Conservation (phyloP, 2,329 filamentous ascomycete species). For the Penicillium vulpinum region DNA sequence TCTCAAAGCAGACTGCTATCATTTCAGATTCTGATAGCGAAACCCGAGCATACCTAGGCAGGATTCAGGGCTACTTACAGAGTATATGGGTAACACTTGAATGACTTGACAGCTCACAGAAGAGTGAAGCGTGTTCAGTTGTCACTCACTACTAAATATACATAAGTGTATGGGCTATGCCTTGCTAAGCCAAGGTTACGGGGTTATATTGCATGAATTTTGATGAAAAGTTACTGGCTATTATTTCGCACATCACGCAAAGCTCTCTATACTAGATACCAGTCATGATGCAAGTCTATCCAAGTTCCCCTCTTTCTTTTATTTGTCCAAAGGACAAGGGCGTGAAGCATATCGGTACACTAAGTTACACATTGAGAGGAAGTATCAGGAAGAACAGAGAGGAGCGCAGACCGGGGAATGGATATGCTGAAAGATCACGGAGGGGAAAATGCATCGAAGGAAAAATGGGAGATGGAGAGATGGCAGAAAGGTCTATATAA, state of each 20-base stretch:
- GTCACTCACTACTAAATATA: no score
- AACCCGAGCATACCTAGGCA: no score
- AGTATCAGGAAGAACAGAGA: conserved; percentile 14
- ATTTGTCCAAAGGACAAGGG: conserved; percentile 12
- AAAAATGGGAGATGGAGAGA: conserved; percentile 15
- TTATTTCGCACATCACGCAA: neutral
- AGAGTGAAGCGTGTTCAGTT: no score
- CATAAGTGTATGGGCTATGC: no score
- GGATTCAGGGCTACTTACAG: no score
- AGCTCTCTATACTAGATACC: neutral
- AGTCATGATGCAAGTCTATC: conserved; percentile 28
- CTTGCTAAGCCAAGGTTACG: no score
- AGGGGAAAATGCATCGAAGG: conserved; percentile 15
- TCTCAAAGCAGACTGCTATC: no score
- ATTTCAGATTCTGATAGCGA: no score
- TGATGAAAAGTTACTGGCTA: neutral
- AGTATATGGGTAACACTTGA: no score
- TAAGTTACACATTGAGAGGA: conserved; percentile 28
- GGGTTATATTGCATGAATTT: neutral
- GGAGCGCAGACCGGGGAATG: conserved; percentile 25
- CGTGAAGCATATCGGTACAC: conserved; percentile 30
- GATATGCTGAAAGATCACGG: conserved; percentile 23
- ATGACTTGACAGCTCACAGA: no score
- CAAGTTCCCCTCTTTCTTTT: conserved; percentile 25
- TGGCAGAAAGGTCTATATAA: conserved; percentile 24